Conservation (phyloP, 352 stramenopile genomes). For the Peronospora belbahrii region DNA sequence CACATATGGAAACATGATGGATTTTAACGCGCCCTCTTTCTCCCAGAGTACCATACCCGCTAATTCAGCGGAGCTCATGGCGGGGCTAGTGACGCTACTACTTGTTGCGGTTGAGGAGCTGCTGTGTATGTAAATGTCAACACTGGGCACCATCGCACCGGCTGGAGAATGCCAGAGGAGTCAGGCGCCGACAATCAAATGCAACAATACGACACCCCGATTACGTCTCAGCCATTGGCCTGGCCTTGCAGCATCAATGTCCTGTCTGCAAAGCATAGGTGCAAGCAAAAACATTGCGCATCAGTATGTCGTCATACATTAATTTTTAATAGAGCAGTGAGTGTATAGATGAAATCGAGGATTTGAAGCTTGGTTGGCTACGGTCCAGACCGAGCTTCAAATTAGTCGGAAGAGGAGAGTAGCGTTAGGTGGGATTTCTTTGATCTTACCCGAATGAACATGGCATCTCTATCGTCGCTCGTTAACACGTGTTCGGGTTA, state of each 20-base stretch:
- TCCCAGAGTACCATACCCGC: slow-evolving; percentile 37
- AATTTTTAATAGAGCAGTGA: not conserved
- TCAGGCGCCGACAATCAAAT: slow-evolving; percentile 6
- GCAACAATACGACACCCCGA: slow-evolving; percentile 11
- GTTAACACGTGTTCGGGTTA: slow-evolving; percentile 16
- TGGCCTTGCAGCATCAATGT: not conserved
- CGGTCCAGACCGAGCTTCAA: too few species aligned
- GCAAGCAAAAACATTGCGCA: not conserved
- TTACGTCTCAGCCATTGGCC: not conserved
- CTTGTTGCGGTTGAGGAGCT: slow-evolving; percentile 10
- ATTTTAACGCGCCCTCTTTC: slow-evolving; percentile 19
- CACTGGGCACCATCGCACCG: slow-evolving; percentile 6
- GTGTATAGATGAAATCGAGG: too few species aligned
- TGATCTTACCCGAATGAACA: too few species aligned
- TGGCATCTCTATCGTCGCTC: not conserved
- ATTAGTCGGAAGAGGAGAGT: slow-evolving; percentile 6
- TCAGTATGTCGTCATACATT: slow-evolving; percentile 5
- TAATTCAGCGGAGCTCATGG: slow-evolving; percentile 20
- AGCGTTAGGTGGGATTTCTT: not conserved
- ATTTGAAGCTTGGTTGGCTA: too few species aligned
- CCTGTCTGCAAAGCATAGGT: slow-evolving; percentile 3
- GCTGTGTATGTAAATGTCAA: slow-evolving; percentile 15
- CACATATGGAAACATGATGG: slow-evolving; percentile 50
- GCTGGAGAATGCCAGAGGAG: slow-evolving; percentile 11
- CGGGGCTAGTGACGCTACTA: slow-evolving; percentile 10